Conservation (phyloP, 495 filamentous ascomycete genomes). For the Penicillium simplicissimum region DNA sequence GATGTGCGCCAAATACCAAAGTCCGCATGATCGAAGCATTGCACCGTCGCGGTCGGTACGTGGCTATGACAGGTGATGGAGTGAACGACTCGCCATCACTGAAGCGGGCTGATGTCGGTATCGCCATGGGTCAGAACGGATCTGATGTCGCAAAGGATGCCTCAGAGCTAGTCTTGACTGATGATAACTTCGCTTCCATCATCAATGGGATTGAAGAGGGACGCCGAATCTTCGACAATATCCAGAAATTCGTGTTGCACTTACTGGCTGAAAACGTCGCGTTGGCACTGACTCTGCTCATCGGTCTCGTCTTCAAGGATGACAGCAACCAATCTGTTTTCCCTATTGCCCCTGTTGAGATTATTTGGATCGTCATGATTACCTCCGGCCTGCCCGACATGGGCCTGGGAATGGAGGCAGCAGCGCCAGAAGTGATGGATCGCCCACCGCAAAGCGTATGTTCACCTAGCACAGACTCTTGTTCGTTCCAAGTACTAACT, state of each 20-base stretch:
- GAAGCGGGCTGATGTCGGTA: slow-evolving; percentile 79
- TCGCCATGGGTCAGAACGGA: slow-evolving; percentile 77
- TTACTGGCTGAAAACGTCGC: slow-evolving; percentile 73
- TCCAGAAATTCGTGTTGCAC: slow-evolving; percentile 77
- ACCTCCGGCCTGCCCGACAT: slow-evolving; percentile 74
- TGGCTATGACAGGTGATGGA: slow-evolving; percentile 89
- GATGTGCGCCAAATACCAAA: slow-evolving; percentile 71
- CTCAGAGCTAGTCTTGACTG: slow-evolving; percentile 75
- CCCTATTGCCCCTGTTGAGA: slow-evolving; percentile 70
- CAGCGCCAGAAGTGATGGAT: slow-evolving; percentile 65
- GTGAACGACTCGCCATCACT: slow-evolving; percentile 85
- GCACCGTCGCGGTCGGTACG: slow-evolving; percentile 63
- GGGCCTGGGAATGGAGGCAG: slow-evolving; percentile 71
- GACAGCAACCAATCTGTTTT: slow-evolving; percentile 62
- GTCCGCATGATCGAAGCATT: slow-evolving; percentile 78
- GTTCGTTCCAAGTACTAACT: slow-evolving; percentile 28
- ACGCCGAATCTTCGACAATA: slow-evolving; percentile 72
- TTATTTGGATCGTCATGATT: slow-evolving; percentile 78
- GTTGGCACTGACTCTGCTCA: slow-evolving; percentile 65
- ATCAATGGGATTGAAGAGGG: slow-evolving; percentile 74
- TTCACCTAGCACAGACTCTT: not conserved
- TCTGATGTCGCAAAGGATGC: slow-evolving; percentile 88
- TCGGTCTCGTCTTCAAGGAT: slow-evolving; percentile 74
- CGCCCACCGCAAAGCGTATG: slow-evolving; percentile 63
- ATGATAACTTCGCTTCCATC: slow-evolving; percentile 85